Base-by-base conservation (phyloP, 2,329 filamentous ascomycete species). In the Phialophora macrospora region DNA sequence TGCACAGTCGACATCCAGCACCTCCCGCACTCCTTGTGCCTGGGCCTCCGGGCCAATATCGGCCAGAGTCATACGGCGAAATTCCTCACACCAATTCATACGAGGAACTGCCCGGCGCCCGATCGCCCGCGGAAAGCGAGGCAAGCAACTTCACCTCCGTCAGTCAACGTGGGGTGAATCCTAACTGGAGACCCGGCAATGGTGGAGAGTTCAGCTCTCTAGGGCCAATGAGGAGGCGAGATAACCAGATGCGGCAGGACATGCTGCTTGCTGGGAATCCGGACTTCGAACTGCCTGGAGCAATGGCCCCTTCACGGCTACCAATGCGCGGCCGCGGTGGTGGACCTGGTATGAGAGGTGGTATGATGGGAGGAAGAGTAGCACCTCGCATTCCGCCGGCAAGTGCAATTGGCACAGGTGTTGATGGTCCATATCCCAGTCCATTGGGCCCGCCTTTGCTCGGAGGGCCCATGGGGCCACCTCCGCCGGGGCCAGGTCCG, bases 101-200 rank as follows among this genome's bases (percentile, higher is more conserved):
- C 70, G 90, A 93, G 68, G 87, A 90, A 68, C 75, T 89, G 41
- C 84, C 85, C 69, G 85, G 84, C 55, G 81, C 84, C 52, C 85
- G 90, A 72, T 94, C 88, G 73, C 93, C 91, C 34, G 87, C 88
- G 32, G 86, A 88, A 72, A 94, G 90, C 68, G 92, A 97, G 74
- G 85, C 87, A 26, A 94, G 89, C 54, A 91, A 90, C 72, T 97
- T 97, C 78, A 97, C 94, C 1, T 95, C 91, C 11, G 90, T 98
- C 54, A 94, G 90, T 0, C 93, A 97, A 77, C 86, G 94, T 38
- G 90, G 91, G 1, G 81, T 97, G 62, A 97, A 97, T 76, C 94
- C 93, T 6, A 88, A 89, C 66, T 97, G 94, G 93, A 87, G 90
- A 68, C 87, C 85, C 2, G 81, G 83, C 20, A 66, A 68, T 32